Evolutionary conservation across 441 rosid genomes (phyloP).

Genomic region (Adansonia madagascariensis): DNA sequence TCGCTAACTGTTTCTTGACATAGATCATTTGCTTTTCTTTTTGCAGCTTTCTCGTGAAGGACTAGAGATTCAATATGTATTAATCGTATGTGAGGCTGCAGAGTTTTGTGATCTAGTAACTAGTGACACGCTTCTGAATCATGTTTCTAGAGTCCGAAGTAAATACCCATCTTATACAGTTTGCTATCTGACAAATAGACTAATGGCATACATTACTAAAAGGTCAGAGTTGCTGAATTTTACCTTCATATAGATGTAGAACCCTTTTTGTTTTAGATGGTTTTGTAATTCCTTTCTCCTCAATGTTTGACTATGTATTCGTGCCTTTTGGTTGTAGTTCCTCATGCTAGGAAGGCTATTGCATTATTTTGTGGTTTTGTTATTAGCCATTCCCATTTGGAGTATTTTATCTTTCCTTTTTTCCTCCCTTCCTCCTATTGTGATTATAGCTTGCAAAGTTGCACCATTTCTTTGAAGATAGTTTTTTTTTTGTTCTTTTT

Average conservation of each 20-base stretch:
- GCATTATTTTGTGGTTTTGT: slow-evolving; percentile 12
- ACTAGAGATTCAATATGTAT: slow-evolving; percentile 58
- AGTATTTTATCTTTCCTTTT: slow-evolving; percentile 9
- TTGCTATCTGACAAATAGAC: slow-evolving; percentile 87
- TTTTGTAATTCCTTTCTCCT: slow-evolving; percentile 7
- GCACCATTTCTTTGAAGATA: slow-evolving; percentile 12
- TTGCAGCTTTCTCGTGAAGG: slow-evolving; percentile 64
- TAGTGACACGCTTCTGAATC: slow-evolving; percentile 57
- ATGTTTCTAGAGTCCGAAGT: slow-evolving; percentile 60
- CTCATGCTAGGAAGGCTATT: slow-evolving; percentile 2
- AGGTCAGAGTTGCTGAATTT: slow-evolving; percentile 48
- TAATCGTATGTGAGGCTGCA: slow-evolving; percentile 78
- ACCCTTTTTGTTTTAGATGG: slow-evolving; percentile 19
- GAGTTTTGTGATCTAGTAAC: slow-evolving; percentile 82
- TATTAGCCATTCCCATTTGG: neutral
- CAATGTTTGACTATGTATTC: slow-evolving; percentile 8
- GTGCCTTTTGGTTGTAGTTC: slow-evolving; percentile 7
- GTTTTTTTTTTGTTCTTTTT: neutral
- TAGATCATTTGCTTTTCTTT: slow-evolving; percentile 32
- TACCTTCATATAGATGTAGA: slow-evolving; percentile 15
- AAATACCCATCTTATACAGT: slow-evolving; percentile 75
- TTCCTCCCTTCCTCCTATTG: neutral
- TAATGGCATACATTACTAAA: slow-evolving; percentile 75
- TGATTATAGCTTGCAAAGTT: slow-evolving; percentile 14
- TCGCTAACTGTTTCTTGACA: slow-evolving; percentile 19